Evolutionary conservation across 73 alveolate species (phyloP), one percentile per base, ranked within the genome.

Genomic region (Blepharisma stoltei): DNA sequence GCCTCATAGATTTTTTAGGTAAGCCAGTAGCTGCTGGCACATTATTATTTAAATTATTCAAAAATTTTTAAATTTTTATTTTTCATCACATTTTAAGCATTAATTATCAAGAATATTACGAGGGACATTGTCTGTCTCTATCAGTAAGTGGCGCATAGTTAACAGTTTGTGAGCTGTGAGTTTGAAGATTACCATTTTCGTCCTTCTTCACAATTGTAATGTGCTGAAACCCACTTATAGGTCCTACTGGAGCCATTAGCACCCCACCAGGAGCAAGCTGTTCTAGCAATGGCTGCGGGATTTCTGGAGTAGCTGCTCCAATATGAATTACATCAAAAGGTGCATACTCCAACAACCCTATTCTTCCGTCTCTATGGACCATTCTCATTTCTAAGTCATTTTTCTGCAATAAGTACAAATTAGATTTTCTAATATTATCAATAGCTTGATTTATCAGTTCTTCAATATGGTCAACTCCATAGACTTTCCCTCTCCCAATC

Each of bases 301-400:
- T 67, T 14, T 65, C 73, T 5, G 67, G 81, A 1, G 79, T 77
- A 23, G 98, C 94, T 9, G 93, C 97, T 43, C 98, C 98, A 52
- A 90, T 94, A 90, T 90, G 98, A 38, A 92, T 90, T 32, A 83
- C 86, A 81, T 90, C 89, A 78, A 73, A 92, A 20, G 96, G 98
- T 20, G 89, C 94, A 41, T 81, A 38, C 50, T 89, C 71, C 50
- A 88, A 68, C 9, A 41, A 54, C 3, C 97, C 97, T 14, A 79
- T 76, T 60, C 97, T 78, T 7, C 97, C 97, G 83, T 92, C 97
- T 46, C 86, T 38, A n/a, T 78, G 71, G 5, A 60, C 46, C 73
- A 60, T 60, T 50, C 45, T 37, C 37, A 86, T 60, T 7, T 55
- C 66, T 11, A 86, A 66, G 32, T 75, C 60, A 45, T 67, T 32